Evolutionary conservation across 2,329 filamentous ascomycete species (phyloP).

Genomic region (Botrytis fabae): DNA sequence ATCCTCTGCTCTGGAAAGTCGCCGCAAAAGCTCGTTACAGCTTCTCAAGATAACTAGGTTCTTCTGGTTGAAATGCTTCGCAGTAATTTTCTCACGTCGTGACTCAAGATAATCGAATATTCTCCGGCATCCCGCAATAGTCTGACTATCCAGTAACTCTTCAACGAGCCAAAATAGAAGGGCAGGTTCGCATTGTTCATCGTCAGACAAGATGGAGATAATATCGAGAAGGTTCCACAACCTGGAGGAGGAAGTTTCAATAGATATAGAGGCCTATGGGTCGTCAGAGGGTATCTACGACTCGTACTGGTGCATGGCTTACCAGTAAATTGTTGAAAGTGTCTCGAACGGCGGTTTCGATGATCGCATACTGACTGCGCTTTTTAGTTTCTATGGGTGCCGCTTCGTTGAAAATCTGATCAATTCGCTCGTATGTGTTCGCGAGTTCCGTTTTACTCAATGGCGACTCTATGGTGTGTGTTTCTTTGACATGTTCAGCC

Average conservation of each 20-base stretch:
- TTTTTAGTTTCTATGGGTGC: constrained; percentile 40
- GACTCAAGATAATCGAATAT: constrained; percentile 97
- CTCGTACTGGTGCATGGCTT: constrained; percentile 44
- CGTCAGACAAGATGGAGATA: constrained; percentile 82
- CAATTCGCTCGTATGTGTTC: constrained; percentile 49
- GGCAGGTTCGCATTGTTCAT: constrained; percentile 73
- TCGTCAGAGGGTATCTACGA: constrained; percentile 41
- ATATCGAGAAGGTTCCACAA: constrained; percentile 96
- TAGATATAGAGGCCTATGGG: constrained; percentile 67
- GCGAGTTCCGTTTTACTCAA: constrained; percentile 69
- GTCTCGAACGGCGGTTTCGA: constrained; percentile 81
- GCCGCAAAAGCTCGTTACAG: constrained; percentile 91
- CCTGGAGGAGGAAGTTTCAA: constrained; percentile 74
- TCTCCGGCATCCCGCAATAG: constrained; percentile 83
- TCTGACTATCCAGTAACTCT: constrained; percentile 93
- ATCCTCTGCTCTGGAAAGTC: constrained; percentile 93
- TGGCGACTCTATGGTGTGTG: constrained; percentile 67
- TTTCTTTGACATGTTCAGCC: constrained; percentile 60
- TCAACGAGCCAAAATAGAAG: constrained; percentile 90
- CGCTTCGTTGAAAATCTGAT: constrained; percentile 44
- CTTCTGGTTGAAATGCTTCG: constrained; percentile 78
- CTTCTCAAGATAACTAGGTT: constrained; percentile 86
- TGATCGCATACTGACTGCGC: constrained; percentile 59
- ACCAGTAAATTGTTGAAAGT: constrained; percentile 80
- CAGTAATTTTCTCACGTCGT: constrained; percentile 81